Evolutionary conservation across 2,329 filamentous ascomycete genomes (phyloP).

Genomic region (Coniochaeta pulveracea): DNA sequence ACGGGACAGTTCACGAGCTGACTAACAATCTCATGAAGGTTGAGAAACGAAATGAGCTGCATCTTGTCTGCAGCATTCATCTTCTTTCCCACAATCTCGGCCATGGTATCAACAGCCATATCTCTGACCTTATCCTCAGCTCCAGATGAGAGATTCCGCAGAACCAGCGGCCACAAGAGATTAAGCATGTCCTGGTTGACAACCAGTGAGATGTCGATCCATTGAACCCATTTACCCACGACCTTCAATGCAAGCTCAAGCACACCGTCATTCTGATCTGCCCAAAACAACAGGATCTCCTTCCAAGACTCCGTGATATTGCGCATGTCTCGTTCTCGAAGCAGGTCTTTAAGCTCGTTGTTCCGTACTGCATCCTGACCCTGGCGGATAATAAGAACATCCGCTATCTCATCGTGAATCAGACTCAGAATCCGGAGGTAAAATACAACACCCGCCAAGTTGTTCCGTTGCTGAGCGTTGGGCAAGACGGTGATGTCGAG

Average conservation of each 20-base stretch:
- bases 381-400: slow-evolving; percentile 73
- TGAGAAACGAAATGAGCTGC: slow-evolving; percentile 84
- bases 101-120: slow-evolving; percentile 87
- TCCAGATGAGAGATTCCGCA: slow-evolving; percentile 52
- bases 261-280: slow-evolving; percentile 56
- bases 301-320: slow-evolving; percentile 88
- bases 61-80: slow-evolving; percentile 93
- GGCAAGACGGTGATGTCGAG: slow-evolving; percentile 58
- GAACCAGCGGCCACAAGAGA: slow-evolving; percentile 76
- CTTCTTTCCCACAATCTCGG: slow-evolving; percentile 94
- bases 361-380: slow-evolving; percentile 74
- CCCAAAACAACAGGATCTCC: slow-evolving; percentile 73
- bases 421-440: slow-evolving; percentile 83
- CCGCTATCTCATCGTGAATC: slow-evolving; percentile 94
- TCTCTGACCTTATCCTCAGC: slow-evolving; percentile 72
- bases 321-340: slow-evolving; percentile 75
- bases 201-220: slow-evolving; percentile 92
- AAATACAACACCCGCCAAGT: slow-evolving; percentile 65
- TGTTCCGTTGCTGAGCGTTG: slow-evolving; percentile 51
- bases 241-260: slow-evolving; percentile 83
- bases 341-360: slow-evolving; percentile 79
- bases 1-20: slow-evolving; percentile 79
- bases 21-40: slow-evolving; percentile 72
- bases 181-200: slow-evolving; percentile 83
- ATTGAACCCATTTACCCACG: slow-evolving; percentile 96